Percentiles rank a stretch among this genome's conserved stretches.
These are phyloP conservation scores for Aechmea fasciata DNA, from an alignment of 176 grass and related monocot genomes.

Conservation along the genomic window DNA sequence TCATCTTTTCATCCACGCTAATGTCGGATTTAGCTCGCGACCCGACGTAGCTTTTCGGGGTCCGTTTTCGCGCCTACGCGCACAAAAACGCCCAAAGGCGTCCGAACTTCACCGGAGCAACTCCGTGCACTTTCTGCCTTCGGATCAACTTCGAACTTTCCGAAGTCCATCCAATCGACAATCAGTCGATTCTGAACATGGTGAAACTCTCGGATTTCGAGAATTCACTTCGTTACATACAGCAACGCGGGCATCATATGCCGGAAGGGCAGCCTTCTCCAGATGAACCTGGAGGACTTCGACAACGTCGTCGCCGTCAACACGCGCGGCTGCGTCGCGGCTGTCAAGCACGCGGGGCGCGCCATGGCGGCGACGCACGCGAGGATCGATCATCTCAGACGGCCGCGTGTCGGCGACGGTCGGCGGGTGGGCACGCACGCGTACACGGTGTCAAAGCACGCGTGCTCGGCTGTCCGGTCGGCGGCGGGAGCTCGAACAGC, in stretches of 20 bases:
- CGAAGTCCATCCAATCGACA: too few species aligned
- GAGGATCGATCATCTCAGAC: constrained; percentile 75
- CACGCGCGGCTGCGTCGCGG: constrained; percentile 42
- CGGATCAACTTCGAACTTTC: too few species aligned
- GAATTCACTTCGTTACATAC: constrained; percentile 55
- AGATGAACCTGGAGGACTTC: constrained; percentile 38
- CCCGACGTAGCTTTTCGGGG: too few species aligned
- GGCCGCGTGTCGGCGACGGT: constrained; percentile 38
- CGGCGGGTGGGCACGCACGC: constrained; percentile 47
- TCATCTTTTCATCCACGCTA: too few species aligned
- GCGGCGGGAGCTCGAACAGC: constrained; percentile 56
- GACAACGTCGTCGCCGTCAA: constrained; percentile 78
- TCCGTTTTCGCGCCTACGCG: too few species aligned
- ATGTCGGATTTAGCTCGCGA: too few species aligned
- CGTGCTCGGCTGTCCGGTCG: constrained; percentile 48
- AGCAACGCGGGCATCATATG: constrained; percentile 73
- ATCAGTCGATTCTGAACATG: too few species aligned
- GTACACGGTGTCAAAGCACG: constrained; percentile 81
- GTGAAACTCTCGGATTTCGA: too few species aligned
- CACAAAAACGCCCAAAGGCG: too few species aligned
- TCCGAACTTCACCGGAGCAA: too few species aligned
- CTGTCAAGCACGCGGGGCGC: constrained; percentile 60
- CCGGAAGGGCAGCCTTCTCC: constrained; percentile 26
- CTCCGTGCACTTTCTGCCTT: too few species aligned
- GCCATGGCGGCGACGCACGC: constrained; percentile 31